Percentiles rank a stretch among this genome's conserved stretches.
These are phyloP conservation scores for Flaveria ramosissima DNA, from an alignment of 129 eudicot genomes.

Conservation along the genomic window DNA sequence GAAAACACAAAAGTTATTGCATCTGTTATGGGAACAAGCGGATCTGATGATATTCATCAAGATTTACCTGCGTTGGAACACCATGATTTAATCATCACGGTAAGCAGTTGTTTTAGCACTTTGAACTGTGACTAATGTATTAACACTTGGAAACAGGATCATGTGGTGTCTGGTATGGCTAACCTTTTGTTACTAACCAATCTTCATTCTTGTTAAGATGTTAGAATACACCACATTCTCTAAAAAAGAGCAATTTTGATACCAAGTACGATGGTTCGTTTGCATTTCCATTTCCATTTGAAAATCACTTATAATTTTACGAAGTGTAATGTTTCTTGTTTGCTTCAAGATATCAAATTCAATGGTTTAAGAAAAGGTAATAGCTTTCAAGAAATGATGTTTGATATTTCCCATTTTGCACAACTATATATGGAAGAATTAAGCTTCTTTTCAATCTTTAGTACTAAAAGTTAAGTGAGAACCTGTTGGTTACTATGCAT, in stretches of 20 bases:
- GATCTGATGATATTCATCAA: neutral
- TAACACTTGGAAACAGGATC: neutral
- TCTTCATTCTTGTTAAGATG: too few relatives aligned
- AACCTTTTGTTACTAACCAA: too few relatives aligned
- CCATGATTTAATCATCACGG: neutral
- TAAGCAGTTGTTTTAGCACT: constrained; percentile 11
- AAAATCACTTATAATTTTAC: neutral
- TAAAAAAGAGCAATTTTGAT: neutral
- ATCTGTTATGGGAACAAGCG: neutral
- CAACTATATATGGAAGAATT: too few relatives aligned
- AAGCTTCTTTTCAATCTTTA: too few relatives aligned
- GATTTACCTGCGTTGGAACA: constrained; percentile 3
- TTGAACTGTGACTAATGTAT: neutral
- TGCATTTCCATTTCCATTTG: neutral
- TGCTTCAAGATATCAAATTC: too few relatives aligned
- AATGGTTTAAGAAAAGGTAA: too few relatives aligned
- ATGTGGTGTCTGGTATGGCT: neutral
- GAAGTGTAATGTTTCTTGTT: neutral
- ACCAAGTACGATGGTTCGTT: neutral
- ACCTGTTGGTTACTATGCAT: too few relatives aligned
- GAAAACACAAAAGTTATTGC: constrained; percentile 15
- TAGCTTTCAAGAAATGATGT: too few relatives aligned
- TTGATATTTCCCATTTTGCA: too few relatives aligned
- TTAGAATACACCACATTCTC: too few relatives aligned
- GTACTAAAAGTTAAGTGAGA: too few relatives aligned